A percentile compares a stretch with the other conserved stretches of the same genome.
phyloP scores from a whole-genome alignment of 495 filamentous ascomycete species.

The Xylaria telfairii region DNA sequence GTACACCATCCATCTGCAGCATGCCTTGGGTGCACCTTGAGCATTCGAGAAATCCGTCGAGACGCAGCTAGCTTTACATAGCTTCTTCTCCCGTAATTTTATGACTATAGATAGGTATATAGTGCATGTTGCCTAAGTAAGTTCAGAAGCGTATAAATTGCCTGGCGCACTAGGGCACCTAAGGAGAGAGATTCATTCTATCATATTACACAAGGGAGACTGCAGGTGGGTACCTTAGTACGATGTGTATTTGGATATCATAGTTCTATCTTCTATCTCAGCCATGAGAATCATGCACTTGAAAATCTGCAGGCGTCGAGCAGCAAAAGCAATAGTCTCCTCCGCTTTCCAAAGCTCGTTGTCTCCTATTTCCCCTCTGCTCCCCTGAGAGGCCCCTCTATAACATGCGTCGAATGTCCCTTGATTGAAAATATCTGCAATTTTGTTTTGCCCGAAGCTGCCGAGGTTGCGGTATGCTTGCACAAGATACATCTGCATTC shows the following conservation, averaged over 20 bases:
- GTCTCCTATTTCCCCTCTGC: conserved; percentile 1
- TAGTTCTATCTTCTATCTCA: conserved; percentile 11
- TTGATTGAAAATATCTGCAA: neutral
- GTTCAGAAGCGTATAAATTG: neutral
- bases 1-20: too few relatives aligned
- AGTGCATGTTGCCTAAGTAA: too few relatives aligned
- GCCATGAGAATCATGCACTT: conserved; percentile 10
- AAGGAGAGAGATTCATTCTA: neutral
- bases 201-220: neutral
- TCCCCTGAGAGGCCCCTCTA: neutral
- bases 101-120: too few relatives aligned
- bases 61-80: too few relatives aligned
- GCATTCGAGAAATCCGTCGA: neutral
- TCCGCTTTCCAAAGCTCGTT: conserved; percentile 26
- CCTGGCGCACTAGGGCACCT: neutral
- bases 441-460: neutral
- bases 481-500: neutral
- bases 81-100: neutral
- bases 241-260: conserved; percentile 14
- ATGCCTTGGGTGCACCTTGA: neutral
- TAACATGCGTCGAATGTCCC: conserved; percentile 2
- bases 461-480: neutral
- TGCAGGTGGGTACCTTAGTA: neutral
- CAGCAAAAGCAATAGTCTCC: conserved; percentile 15
- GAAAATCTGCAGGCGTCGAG: conserved; percentile 9